Evolutionary conservation across 192 early-diverging fungal genomes (phyloP).

Genomic region (Coemansia sp.): DNA sequence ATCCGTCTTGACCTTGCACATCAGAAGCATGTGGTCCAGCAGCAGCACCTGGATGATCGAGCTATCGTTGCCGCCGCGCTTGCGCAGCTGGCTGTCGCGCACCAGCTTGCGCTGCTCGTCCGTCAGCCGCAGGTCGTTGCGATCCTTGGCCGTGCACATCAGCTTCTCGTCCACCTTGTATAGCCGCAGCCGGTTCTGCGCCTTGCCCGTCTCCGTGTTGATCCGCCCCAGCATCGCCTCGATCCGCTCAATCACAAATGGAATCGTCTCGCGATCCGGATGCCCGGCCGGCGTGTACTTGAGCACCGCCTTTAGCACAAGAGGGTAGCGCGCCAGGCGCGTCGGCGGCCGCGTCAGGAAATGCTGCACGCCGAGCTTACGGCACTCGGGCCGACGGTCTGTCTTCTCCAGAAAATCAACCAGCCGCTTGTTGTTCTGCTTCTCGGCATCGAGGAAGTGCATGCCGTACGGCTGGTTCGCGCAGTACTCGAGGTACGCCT

Average conservation of each 20-base stretch:
- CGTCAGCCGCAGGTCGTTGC: constrained; percentile 70
- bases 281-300: constrained; percentile 80
- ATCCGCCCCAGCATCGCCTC: constrained; percentile 72
- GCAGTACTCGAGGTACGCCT: constrained; percentile 84
- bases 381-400: constrained; percentile 70
- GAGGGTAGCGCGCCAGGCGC: constrained; percentile 81
- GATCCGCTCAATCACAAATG: constrained; percentile 70
- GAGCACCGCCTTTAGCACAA: constrained; percentile 77
- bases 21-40: constrained; percentile 84
- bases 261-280: constrained; percentile 72
- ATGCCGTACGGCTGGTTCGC: constrained; percentile 81
- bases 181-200: constrained; percentile 84
- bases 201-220: constrained; percentile 84
- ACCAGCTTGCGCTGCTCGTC: constrained; percentile 69
- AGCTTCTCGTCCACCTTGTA: constrained; percentile 69
- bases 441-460: constrained; percentile 80
- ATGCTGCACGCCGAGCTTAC: constrained; percentile 80
- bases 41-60: constrained; percentile 74
- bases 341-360: constrained; percentile 87
- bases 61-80: constrained; percentile 60
- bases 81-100: constrained; percentile 77
- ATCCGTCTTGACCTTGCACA: constrained; percentile 66
- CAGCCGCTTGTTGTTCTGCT: constrained; percentile 61
- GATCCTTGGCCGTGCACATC: constrained; percentile 54
- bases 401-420: constrained; percentile 77